Evolutionary conservation across 2,329 filamentous ascomycete genomes (phyloP).

Genomic region (Pezicula neosporulosa): DNA sequence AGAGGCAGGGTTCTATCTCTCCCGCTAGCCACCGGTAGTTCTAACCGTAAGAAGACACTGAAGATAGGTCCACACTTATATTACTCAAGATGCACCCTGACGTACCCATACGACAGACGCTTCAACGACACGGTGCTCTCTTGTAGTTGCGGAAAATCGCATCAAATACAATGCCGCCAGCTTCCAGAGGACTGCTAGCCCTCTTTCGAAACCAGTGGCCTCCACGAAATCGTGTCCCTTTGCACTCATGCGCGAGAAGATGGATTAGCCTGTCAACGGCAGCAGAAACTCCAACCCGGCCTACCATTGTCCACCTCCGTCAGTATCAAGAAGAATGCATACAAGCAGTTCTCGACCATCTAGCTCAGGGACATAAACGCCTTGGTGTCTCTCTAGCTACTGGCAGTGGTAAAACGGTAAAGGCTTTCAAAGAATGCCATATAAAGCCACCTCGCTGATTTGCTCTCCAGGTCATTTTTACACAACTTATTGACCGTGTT

Average conservation of each 20-base stretch:
- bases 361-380: conserved; percentile 70
- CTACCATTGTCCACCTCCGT: conserved; percentile 56
- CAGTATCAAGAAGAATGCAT: conserved; percentile 93
- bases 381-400: conserved; percentile 85
- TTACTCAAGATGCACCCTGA: background rate
- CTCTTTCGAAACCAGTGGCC: conserved; percentile 11
- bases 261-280: background rate
- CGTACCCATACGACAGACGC: background rate
- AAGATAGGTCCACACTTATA: too few species aligned
- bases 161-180: conserved; percentile 22
- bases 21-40: too few species aligned
- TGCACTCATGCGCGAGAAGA: background rate
- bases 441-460: conserved; percentile 7
- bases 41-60: too few species aligned
- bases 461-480: conserved; percentile 76
- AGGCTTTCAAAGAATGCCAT: conserved; percentile 15
- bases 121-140: background rate
- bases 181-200: conserved; percentile 23
- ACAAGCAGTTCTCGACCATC: conserved; percentile 68
- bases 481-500: conserved; percentile 83
- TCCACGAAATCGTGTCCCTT: background rate
- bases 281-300: conserved; percentile 1
- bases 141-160: background rate
- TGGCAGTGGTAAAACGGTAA: conserved; percentile 82
- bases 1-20: background rate